Evolutionary conservation across 805 yeast species (phyloP).

Genomic region (Kodamaea lidongshanica): DNA sequence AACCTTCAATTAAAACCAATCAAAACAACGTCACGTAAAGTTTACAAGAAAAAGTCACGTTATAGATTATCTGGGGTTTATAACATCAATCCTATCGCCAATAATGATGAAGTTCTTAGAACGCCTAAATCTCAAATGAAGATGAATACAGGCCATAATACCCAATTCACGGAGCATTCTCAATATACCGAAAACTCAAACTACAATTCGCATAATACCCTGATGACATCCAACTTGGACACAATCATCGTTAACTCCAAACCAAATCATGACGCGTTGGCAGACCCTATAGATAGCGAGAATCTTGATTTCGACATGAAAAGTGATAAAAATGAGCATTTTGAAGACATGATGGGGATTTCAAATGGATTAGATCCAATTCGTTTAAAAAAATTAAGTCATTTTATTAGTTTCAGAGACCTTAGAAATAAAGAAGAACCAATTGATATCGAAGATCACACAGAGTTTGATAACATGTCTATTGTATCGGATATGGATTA

Average conservation of each 20-base stretch:
- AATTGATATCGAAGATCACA: constrained; percentile 8
- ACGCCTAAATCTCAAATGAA: background rate
- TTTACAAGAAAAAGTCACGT: constrained; percentile 36
- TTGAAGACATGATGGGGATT: constrained; percentile 6
- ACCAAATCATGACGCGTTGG: too few relatives aligned
- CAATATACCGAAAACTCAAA: too few relatives aligned
- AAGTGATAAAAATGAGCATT: constrained; percentile 2
- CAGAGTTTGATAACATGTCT: constrained; percentile 16
- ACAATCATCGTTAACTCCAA: too few relatives aligned
- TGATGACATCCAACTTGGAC: too few relatives aligned
- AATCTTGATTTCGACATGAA: constrained; percentile 1
- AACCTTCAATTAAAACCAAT: constrained; percentile 36
- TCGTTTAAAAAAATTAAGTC: constrained; percentile 16
- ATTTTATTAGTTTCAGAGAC: constrained; percentile 17
- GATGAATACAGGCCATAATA: too few relatives aligned
- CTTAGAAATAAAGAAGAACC: constrained; percentile 4
- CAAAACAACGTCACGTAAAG: constrained; percentile 20
- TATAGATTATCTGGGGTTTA: constrained; percentile 34
- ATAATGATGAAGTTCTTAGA: constrained; percentile 4
- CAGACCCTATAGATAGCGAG: too few relatives aligned
- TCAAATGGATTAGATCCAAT: constrained; percentile 11
- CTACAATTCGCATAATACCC: too few relatives aligned
- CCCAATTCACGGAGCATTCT: too few relatives aligned
- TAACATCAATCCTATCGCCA: constrained; percentile 30
- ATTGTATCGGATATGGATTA: constrained; percentile 19